Conservation (phyloP, 78 protist species). For the Dictyostelium firmibasis region DNA sequence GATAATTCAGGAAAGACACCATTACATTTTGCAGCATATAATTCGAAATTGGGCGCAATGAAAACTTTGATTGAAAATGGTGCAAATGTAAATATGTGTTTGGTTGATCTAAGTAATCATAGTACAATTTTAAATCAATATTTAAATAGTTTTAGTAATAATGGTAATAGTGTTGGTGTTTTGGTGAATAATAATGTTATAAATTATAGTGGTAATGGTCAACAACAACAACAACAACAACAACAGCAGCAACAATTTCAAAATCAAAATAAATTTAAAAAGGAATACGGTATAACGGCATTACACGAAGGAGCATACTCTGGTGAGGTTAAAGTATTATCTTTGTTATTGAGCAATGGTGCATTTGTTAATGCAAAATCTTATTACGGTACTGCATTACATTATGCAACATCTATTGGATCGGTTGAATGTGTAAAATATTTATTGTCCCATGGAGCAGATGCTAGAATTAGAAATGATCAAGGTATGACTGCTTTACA, state of each 20-base stretch:
- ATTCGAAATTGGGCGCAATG: slow-evolving; percentile 25
- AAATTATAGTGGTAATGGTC: neutral
- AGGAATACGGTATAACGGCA: slow-evolving; percentile 60
- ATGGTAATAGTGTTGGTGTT: neutral
- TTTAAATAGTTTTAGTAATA: neutral
- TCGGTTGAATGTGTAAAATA: neutral
- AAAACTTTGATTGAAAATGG: slow-evolving; percentile 18
- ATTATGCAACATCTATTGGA: slow-evolving; percentile 46
- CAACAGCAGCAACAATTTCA: neutral
- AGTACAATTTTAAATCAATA: neutral
- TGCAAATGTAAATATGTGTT: slow-evolving; percentile 39
- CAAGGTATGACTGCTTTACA: slow-evolving; percentile 66
- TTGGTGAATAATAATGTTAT: neutral
- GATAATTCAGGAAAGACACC: slow-evolving; percentile 67
- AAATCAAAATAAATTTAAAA: neutral
- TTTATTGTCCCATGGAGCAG: slow-evolving; percentile 35
- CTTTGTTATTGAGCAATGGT: neutral
- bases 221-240: too few species aligned
- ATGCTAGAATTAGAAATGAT: slow-evolving; percentile 34
- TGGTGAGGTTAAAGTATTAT: slow-evolving; percentile 1
- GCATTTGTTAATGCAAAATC: slow-evolving; percentile 54
- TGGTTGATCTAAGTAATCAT: neutral
- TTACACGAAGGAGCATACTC: slow-evolving; percentile 47
- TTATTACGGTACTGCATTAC: slow-evolving; percentile 50
- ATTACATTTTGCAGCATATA: slow-evolving; percentile 48